A percentile compares a stretch with the other conserved stretches of the same genome.
Evolutionary conservation across 305 asterid species (phyloP).

Genomic region (Rubia balearica): DNA sequence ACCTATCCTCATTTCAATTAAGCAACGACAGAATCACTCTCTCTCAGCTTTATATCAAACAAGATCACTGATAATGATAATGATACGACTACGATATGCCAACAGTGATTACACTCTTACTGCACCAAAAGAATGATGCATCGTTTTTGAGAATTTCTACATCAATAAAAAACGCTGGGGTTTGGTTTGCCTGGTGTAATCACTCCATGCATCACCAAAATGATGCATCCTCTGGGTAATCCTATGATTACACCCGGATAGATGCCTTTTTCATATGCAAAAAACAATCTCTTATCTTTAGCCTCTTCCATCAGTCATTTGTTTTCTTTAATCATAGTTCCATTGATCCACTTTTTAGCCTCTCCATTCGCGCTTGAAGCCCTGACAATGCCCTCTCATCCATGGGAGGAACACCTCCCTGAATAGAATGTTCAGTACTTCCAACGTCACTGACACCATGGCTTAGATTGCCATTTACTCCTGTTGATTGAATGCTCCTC

Average conservation of each 20-base stretch:
- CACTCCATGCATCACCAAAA: neutral
- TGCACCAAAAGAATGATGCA: neutral
- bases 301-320: neutral
- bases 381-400: conserved; percentile 96
- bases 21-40: neutral
- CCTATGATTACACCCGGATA: conserved; percentile 13
- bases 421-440: conserved; percentile 39
- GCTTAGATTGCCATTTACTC: conserved; percentile 45
- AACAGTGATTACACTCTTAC: neutral
- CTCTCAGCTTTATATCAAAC: conserved; percentile 4
- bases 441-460: conserved; percentile 37
- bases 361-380: conserved; percentile 98
- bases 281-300: conserved; percentile 18
- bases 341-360: conserved; percentile 83
- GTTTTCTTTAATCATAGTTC: conserved; percentile 41
- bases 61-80: neutral
- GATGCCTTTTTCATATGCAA: conserved; percentile 22
- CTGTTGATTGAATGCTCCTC: conserved; percentile 82
- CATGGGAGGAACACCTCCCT: conserved; percentile 84
- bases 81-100: neutral
- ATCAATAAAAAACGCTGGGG: neutral
- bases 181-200: neutral
- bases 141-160: neutral
- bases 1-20: neutral
- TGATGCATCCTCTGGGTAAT: conserved; percentile 7